Percentiles rank a stretch among this genome's conserved stretches.
These are phyloP conservation scores for Penicillium samsonianum DNA, from an alignment of 495 filamentous ascomycete species.

Conservation along the genomic window DNA sequence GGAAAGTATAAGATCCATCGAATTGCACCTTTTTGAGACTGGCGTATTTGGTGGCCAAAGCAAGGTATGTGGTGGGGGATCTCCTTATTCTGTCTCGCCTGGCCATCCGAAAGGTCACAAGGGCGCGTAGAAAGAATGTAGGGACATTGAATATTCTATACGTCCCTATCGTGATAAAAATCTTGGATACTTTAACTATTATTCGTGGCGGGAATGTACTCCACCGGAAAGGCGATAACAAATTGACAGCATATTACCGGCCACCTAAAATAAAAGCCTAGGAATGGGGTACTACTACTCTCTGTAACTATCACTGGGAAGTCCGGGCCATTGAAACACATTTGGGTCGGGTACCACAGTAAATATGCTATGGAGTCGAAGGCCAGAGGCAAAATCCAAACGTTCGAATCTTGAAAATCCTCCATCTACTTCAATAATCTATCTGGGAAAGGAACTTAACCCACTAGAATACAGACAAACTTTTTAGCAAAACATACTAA, in stretches of 20 bases:
- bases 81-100: not conserved
- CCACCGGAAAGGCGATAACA: not conserved
- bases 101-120: not conserved
- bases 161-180: not conserved
- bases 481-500: not conserved
- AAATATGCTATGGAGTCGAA: not conserved
- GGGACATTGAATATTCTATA: not conserved
- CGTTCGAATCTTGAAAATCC: too few relatives aligned
- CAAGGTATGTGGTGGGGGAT: not conserved
- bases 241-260: not conserved
- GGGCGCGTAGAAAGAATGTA: not conserved
- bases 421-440: too few relatives aligned
- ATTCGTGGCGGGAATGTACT: not conserved
- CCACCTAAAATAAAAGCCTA: not conserved
- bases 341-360: not conserved
- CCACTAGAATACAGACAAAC: not conserved
- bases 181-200: not conserved
- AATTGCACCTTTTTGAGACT: not conserved
- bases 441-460: not conserved
- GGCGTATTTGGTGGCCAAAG: not conserved
- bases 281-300: slow-evolving; percentile 1
- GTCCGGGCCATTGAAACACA: not conserved
- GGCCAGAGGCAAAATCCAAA: not conserved
- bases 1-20: not conserved
- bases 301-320: not conserved